Base-by-base conservation (phyloP, 495 filamentous ascomycete genomes). In the Neurospora sp. region DNA sequence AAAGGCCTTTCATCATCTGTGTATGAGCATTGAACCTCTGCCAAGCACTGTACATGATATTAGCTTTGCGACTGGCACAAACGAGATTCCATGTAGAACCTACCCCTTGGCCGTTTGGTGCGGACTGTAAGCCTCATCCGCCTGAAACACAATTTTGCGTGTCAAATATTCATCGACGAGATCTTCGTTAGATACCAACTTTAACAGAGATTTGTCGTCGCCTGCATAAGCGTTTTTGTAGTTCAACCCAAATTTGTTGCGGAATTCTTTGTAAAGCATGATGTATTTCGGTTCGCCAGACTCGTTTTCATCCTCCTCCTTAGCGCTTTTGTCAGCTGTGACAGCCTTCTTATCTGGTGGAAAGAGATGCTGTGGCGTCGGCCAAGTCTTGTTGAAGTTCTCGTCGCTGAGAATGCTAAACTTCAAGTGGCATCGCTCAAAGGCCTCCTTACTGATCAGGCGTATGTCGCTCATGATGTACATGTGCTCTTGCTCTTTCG, bases 1-100 rank as follows among this genome's bases (percentile, higher is more conserved):
- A 88, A n/a, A 89, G 76, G 0, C 87, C 87, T 73, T 89, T 89
- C 86, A 89, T 88, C 86, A 89, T 87, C 72, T 86, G 85, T 35
- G 87, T 89, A 5, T 87, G 82, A 39, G 81, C 80, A 74, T 87
- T 86, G 74, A 89, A 89, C 71, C 83, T 84, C 46, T 86, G 82
- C 87, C 87, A 89, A 54, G 87, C 85, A 3, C 86, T 88, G 71
- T n/a, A 18, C 4, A 38, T 2, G 16, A 1, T 20, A 60, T 77
- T 44, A 77, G 72, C 39, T 42, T 18, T 39, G 42, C 5, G 16
- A 12, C 10, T 20, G 10, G 23, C 23, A 31, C 16, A 27, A 27
- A 14, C 20, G 14, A 60, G 11, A 60, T 2, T 31, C 2, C 49
- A 60, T 20, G 49, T 14, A 27, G 27, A n/a, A 74, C 79, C 71